Conservation (phyloP, 2,329 filamentous ascomycete genomes). For the Furcasterigmium furcatum region DNA sequence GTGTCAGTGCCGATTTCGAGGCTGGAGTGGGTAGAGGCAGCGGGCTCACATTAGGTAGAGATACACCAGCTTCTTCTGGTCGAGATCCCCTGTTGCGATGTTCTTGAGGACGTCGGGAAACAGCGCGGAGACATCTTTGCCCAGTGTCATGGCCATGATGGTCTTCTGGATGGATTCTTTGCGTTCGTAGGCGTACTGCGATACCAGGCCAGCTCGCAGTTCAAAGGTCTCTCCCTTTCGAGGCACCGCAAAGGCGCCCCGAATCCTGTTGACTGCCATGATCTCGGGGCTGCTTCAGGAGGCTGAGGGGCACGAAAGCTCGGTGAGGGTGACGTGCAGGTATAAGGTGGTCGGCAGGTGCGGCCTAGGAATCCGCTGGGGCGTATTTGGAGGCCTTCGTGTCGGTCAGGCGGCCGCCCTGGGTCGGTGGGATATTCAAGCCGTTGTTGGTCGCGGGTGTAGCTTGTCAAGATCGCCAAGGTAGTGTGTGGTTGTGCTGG, state of each 20-base stretch:
- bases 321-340: too few species aligned
- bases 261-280: conserved; percentile 96
- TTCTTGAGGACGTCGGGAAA: conserved; percentile 99
- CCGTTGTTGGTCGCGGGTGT: not conserved
- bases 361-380: not conserved
- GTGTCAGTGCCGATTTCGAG: conserved; percentile 13
- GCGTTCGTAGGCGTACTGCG: conserved; percentile 98
- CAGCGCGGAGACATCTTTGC: conserved; percentile 95
- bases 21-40: not conserved
- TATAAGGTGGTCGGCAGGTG: too few species aligned
- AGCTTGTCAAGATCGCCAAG: conserved; percentile 1
- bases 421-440: not conserved
- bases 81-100: conserved; percentile 88
- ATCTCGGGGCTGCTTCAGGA: conserved; percentile 19
- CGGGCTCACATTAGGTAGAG: conserved; percentile 86
- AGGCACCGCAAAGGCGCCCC: conserved; percentile 87
- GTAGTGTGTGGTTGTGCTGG: not conserved
- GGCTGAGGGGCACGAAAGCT: conserved; percentile 20
- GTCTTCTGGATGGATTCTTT: conserved; percentile 99
- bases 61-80: conserved; percentile 99
- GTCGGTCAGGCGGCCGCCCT: not conserved
- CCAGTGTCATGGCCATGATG: conserved; percentile 99
- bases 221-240: conserved; percentile 98
- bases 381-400: not conserved
- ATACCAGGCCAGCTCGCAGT: conserved; percentile 89